Evolutionary conservation across 495 filamentous ascomycete genomes (phyloP), one percentile per base, ranked within the genome.

Genomic region (Neurospora pannonica): DNA sequence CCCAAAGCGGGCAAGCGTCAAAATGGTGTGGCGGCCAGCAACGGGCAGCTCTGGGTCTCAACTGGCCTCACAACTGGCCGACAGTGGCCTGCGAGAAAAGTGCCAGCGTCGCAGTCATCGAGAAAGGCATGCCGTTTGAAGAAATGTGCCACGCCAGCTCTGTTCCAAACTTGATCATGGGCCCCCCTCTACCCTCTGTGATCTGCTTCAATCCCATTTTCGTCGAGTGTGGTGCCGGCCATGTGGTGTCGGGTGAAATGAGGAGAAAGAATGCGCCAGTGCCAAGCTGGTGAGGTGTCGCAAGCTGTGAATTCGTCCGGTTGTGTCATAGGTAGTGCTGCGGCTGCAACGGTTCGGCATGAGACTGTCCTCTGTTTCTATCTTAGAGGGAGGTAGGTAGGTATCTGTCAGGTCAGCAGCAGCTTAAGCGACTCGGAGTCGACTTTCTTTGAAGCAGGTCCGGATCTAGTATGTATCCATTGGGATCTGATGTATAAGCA

Each of bases 1-100:
- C 78, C 79, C 34, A 77, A 82, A 82, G 69, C 62, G 78, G 80
- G 74, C 78, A 80, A 80, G 77, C 76, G 79, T 67, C 74, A 39
- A 54, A 74, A 77, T 71, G 36, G 36, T 39, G 48, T 71, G 72
- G 78, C 76, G 79, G 79, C 78, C 79, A 76, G 78, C 77, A 75
- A 78, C 24, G 46, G 46, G 46, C n/a, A 54, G 46, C 46, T 54
- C 4, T n/a, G 42, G 3, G 42, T 46, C 19, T n/a, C 42, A 46
- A 21, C 17, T 43, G 39, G 39, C 39, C 39, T 42, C 39, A 19
- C 39, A 42, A 19, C 39, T 42, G 40, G 40, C 40, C 40, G n/a
- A 48, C 43, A 60, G 8, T 62, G 43, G 19, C 15, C 67, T 70
- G 72, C 54, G 40, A 70, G 70, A 78, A 78, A 72, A 70, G 72